Evolutionary conservation across 495 filamentous ascomycete species (phyloP), one percentile per base, ranked within the genome.

Genomic region (Platismatia glauca): DNA sequence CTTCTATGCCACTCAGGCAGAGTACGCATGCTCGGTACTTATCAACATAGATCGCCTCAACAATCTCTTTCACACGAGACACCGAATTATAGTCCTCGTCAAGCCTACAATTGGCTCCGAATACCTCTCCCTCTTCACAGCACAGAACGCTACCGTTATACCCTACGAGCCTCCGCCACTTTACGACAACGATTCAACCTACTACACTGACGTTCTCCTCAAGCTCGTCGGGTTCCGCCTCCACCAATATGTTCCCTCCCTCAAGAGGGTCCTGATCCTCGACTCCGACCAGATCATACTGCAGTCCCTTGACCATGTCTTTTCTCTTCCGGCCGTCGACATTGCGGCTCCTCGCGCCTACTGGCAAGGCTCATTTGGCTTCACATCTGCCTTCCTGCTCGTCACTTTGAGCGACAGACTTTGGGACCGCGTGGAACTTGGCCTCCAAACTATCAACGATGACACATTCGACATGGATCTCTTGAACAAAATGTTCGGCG

Each of bases 381-480:
- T 72, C 37, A 69, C 70, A 5, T 71, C 68, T 2, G 71, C 72
- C 8, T 70, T 76, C 27, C 65, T 76, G 33, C 69, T 76, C 29
- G 70, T 68, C 13, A 64, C 39, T 20, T 48, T 73, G 8, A 69
- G 62, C 12, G 64, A 73, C 9, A 50, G 69, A 15, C 64, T 76
- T 29, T 75, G 74, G 74, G 13, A 41, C 20, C 66, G 62, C 9
- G 66, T 76, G 33, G 56, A 70, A 31, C 24, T 55, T 11, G 71
- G 60, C 13, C 55, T 76, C n/a, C 43, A 58, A 12, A 60, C 31
- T 8, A 65, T 76, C 16, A n/a, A 38, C 11, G 37, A 18, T 20
- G 55, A 67, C 53, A 68, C 69, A 48, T 76, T 75, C 59, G 74
- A 76, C 56, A 76, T 76, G 74, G 74, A 76, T 55, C 61, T 76